Evolutionary conservation across 805 yeast species (phyloP).

Genomic region (Metschnikowia amazonensis): DNA sequence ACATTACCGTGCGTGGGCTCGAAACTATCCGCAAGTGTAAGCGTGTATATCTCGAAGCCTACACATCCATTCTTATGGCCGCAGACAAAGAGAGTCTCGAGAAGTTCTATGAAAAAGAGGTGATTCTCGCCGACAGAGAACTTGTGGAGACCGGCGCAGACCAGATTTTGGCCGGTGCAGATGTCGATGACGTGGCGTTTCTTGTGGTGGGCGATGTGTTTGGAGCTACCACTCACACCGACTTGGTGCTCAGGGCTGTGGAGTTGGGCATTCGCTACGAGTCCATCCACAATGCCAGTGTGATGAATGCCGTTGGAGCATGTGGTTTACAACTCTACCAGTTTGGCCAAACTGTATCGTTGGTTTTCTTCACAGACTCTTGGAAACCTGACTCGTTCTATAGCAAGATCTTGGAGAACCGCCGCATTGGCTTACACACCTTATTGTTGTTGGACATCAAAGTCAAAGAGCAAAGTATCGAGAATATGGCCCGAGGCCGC

Average conservation of each 20-base stretch:
- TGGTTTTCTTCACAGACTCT: conserved; percentile 89
- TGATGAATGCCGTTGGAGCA: conserved; percentile 98
- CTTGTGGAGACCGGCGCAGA: conserved; percentile 89
- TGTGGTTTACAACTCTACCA: conserved; percentile 93
- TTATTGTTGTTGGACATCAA: conserved; percentile 84
- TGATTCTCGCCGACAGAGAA: conserved; percentile 90
- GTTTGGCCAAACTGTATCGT: conserved; percentile 95
- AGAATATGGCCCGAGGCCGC: conserved; percentile 90
- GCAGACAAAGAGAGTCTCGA: conserved; percentile 75
- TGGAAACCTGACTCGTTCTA: conserved; percentile 98
- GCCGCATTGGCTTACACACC: conserved; percentile 89
- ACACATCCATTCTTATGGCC: conserved; percentile 93
- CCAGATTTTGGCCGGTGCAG: conserved; percentile 70
- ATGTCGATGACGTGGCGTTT: conserved; percentile 82
- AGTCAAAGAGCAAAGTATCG: conserved; percentile 94
- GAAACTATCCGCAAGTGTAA: conserved; percentile 79
- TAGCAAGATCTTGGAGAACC: conserved; percentile 80
- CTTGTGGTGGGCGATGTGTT: conserved; percentile 96
- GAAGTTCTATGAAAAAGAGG: conserved; percentile 77
- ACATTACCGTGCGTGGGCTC: conserved; percentile 91
- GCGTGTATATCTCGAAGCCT: conserved; percentile 92
- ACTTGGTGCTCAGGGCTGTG: conserved; percentile 85
- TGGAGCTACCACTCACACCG: conserved; percentile 98
- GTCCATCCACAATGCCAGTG: conserved; percentile 90
- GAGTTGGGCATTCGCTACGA: conserved; percentile 76